Evolutionary conservation across 805 yeast genomes (phyloP).

Genomic region (Starmerella apicola): DNA sequence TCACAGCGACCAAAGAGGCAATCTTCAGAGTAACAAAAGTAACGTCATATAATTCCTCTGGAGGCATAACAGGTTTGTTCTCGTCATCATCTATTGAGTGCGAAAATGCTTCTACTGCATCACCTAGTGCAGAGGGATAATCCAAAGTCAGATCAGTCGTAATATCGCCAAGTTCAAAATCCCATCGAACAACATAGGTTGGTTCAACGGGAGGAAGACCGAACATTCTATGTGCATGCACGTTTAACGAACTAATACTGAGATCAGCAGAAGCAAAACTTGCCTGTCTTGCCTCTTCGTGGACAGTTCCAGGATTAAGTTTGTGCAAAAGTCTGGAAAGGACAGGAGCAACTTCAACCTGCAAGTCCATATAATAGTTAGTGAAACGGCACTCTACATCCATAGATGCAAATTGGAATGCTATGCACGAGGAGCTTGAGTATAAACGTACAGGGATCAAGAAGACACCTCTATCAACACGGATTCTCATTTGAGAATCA

Average conservation of each 20-base stretch:
- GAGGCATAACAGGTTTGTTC: conserved; percentile 50
- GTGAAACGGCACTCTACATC: conserved; percentile 77
- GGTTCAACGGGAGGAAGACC: conserved; percentile 85
- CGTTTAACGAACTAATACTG: conserved; percentile 51
- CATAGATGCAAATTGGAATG: conserved; percentile 49
- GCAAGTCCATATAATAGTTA: conserved; percentile 81
- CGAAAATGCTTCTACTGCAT: conserved; percentile 36
- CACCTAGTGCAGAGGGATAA: conserved; percentile 32
- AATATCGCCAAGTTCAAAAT: conserved; percentile 53
- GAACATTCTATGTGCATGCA: conserved; percentile 76
- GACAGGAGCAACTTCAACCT: conserved; percentile 56
- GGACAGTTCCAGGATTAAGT: conserved; percentile 9
- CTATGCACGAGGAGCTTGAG: conserved; percentile 47
- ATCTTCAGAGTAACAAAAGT: conserved; percentile 49
- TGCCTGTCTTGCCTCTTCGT: conserved; percentile 12
- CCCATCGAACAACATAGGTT: conserved; percentile 87
- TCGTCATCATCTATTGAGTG: conserved; percentile 65
- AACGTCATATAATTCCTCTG: conserved; percentile 53
- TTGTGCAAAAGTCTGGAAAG: conserved; percentile 25
- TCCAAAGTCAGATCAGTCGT: conserved; percentile 39
- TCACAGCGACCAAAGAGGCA: conserved; percentile 24
- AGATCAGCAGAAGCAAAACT: conserved; percentile 20
- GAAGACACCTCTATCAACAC: conserved; percentile 56
- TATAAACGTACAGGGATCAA: conserved; percentile 65
- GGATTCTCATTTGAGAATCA: conserved; percentile 63